Percentiles rank a stretch among this genome's conserved stretches.
These are phyloP conservation scores for Phytophthora lateralis DNA, from an alignment of 352 stramenopile species.

Conservation along the genomic window DNA sequence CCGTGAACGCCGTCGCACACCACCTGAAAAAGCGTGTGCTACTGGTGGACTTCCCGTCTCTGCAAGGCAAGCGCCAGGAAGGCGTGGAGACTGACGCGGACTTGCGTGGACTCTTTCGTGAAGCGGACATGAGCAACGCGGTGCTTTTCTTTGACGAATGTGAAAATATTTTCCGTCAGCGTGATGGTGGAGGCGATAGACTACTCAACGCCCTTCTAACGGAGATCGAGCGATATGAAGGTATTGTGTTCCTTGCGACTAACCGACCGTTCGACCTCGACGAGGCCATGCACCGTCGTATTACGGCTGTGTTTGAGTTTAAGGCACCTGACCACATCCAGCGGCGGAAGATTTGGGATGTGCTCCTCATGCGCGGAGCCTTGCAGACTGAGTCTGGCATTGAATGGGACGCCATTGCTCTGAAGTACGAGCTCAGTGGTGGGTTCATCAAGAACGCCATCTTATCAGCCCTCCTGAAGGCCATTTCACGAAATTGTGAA, in stretches of 20 bases:
- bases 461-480: slow-evolving; percentile 79
- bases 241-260: slow-evolving; percentile 89
- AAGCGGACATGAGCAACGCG: slow-evolving; percentile 90
- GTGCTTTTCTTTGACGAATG: slow-evolving; percentile 92
- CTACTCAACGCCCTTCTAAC: slow-evolving; percentile 85
- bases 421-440: slow-evolving; percentile 90
- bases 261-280: slow-evolving; percentile 90
- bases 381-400: slow-evolving; percentile 68
- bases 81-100: slow-evolving; percentile 81
- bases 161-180: slow-evolving; percentile 88
- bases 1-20: slow-evolving; percentile 85
- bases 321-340: slow-evolving; percentile 85
- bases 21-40: slow-evolving; percentile 89
- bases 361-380: slow-evolving; percentile 55
- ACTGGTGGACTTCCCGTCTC: slow-evolving; percentile 87
- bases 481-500: slow-evolving; percentile 64
- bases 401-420: slow-evolving; percentile 81
- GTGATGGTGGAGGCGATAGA: slow-evolving; percentile 78
- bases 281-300: slow-evolving; percentile 91
- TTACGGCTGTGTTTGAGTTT: slow-evolving; percentile 90
- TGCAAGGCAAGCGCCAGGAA: slow-evolving; percentile 83
- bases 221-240: slow-evolving; percentile 89
- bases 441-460: slow-evolving; percentile 93
- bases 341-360: slow-evolving; percentile 85
- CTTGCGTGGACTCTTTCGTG: slow-evolving; percentile 82